These are phyloP conservation scores for Pezicula radicicola DNA, from an alignment of 2,329 filamentous ascomycete genomes.

Conservation along the genomic window DNA sequence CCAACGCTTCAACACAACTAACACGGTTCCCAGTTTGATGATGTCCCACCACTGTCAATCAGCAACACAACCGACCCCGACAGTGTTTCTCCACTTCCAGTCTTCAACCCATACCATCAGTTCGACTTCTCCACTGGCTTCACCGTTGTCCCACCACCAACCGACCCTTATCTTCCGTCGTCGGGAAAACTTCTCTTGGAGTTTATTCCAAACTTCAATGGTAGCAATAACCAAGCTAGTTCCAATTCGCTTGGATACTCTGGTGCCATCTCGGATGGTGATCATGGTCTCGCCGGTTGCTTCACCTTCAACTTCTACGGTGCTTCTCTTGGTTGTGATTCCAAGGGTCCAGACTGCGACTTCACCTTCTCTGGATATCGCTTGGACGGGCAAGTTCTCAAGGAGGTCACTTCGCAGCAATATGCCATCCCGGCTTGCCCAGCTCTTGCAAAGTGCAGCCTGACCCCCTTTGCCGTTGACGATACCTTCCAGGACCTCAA, in stretches of 20 bases:
- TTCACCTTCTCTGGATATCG: conserved; percentile 35
- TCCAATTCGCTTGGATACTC: conserved; percentile 22
- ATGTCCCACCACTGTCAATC: conserved; percentile 23
- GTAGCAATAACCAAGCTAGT: conserved; percentile 6
- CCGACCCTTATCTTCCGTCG: conserved; percentile 25
- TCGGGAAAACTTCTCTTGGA: conserved; percentile 27
- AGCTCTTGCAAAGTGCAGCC: conserved; percentile 24
- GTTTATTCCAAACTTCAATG: conserved; percentile 27
- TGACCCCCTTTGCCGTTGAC: conserved; percentile 24
- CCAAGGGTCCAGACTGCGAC: conserved; percentile 27
- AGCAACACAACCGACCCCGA: conserved; percentile 13
- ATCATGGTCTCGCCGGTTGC: conserved; percentile 24
- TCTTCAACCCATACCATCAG: conserved; percentile 30
- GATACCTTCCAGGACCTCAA: conserved; percentile 30
- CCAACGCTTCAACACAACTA: conserved; percentile 1
- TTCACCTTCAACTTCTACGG: conserved; percentile 34
- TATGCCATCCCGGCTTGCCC: conserved; percentile 28
- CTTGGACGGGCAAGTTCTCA: conserved; percentile 19
- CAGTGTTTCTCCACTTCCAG: conserved; percentile 15
- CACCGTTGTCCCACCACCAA: conserved; percentile 26
- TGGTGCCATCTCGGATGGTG: conserved; percentile 23
- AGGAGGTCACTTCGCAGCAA: conserved; percentile 19
- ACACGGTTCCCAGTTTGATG: conserved; percentile 23
- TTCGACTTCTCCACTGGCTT: conserved; percentile 35
- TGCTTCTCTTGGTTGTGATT: conserved; percentile 37